A percentile compares a stretch with the other conserved stretches of the same genome.
phyloP scores from a whole-genome alignment of 2,329 filamentous ascomycete species.

The Metarhizium album region DNA sequence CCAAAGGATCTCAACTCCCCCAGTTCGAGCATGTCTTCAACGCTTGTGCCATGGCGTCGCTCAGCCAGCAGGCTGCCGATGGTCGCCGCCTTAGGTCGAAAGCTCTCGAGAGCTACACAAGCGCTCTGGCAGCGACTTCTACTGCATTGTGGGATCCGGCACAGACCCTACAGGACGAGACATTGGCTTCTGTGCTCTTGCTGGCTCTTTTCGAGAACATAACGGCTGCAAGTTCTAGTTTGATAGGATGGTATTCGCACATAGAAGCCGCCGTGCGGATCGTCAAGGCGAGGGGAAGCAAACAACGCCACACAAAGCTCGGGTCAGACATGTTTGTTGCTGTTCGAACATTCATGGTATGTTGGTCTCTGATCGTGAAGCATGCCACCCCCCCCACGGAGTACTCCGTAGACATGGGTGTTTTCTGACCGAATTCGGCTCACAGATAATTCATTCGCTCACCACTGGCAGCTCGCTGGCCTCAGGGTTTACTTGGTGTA shows the following conservation, averaged over 20 bases:
- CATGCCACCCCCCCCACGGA: too few species aligned
- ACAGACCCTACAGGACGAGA: background rate
- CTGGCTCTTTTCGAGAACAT: conserved; percentile 1
- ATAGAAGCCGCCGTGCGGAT: background rate
- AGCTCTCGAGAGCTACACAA: background rate
- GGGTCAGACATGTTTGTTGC: background rate
- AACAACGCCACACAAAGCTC: background rate
- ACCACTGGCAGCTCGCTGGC: background rate
- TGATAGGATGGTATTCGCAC: background rate
- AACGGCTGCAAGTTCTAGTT: background rate
- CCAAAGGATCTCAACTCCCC: background rate
- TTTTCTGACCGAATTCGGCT: background rate
- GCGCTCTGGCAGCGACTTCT: background rate
- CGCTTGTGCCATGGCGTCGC: background rate
- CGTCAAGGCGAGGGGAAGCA: background rate
- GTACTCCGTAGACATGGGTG: background rate
- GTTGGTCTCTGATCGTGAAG: background rate
- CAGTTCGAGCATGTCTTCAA: background rate
- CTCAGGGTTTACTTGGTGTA: background rate
- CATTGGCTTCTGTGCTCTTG: background rate
- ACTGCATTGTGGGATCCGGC: background rate
- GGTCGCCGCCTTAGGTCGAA: background rate
- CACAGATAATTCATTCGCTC: background rate
- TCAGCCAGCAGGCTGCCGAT: background rate
- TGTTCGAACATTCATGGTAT: background rate